phyloP scores from a whole-genome alignment of 352 stramenopile species.

The Phytophthora colocasiae region DNA sequence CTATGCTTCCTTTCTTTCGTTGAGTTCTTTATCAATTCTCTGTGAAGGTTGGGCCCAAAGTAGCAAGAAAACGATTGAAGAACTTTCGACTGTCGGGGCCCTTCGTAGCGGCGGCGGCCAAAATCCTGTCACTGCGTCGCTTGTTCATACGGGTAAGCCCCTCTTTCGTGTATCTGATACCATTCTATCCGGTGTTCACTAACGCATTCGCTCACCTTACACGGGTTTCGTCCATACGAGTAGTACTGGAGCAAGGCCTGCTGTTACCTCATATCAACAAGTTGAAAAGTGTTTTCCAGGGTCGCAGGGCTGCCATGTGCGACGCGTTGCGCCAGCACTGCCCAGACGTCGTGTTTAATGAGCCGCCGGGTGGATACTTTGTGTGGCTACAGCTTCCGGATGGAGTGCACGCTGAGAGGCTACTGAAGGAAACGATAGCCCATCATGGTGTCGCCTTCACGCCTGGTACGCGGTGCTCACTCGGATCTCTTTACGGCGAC shows the following conservation, averaged over 20 bases:
- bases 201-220: conserved; percentile 4
- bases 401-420: conserved; percentile 49
- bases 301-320: conserved; percentile 60
- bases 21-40: background rate
- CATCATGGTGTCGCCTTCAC: conserved; percentile 82
- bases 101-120: conserved; percentile 92
- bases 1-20: background rate
- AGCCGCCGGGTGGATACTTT: conserved; percentile 86
- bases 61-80: conserved; percentile 59
- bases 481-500: conserved; percentile 33
- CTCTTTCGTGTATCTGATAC: conserved; percentile 6
- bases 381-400: conserved; percentile 76
- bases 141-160: conserved; percentile 75
- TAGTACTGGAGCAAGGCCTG: conserved; percentile 67
- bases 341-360: conserved; percentile 53
- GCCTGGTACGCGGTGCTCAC: conserved; percentile 67
- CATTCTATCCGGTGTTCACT: conserved; percentile 2
- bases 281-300: conserved; percentile 50
- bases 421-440: conserved; percentile 56
- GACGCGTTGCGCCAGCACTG: conserved; percentile 51
- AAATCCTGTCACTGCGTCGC: conserved; percentile 88
- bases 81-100: conserved; percentile 72
- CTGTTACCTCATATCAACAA: conserved; percentile 57
- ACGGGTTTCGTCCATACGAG: conserved; percentile 28
- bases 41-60: conserved; percentile 68